phyloP scores from a whole-genome alignment of 805 yeast species.

The Ogataea allantospora region DNA sequence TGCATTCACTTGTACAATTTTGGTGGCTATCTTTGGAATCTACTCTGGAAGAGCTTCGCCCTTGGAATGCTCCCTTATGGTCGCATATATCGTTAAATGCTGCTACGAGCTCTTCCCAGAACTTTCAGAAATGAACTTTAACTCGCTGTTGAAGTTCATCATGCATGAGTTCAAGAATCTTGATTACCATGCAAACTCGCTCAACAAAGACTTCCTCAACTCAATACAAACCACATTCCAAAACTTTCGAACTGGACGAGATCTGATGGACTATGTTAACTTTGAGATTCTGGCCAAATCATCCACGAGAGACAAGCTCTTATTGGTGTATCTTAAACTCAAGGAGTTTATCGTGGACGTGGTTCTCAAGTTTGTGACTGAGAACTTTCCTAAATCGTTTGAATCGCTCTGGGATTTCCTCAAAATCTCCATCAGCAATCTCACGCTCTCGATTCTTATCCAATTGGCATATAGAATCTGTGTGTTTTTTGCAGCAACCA shows the following conservation, averaged over 20 bases:
- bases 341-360: constrained; percentile 28
- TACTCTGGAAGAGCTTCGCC: constrained; percentile 82
- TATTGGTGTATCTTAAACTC: constrained; percentile 22
- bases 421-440: constrained; percentile 51
- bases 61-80: constrained; percentile 81
- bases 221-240: constrained; percentile 32
- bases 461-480: constrained; percentile 82
- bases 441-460: constrained; percentile 77
- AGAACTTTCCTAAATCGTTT: constrained; percentile 52
- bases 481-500: constrained; percentile 86
- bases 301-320: constrained; percentile 19
- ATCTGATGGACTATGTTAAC: constrained; percentile 17
- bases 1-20: constrained; percentile 69
- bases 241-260: constrained; percentile 22
- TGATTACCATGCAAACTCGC: constrained; percentile 32
- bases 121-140: constrained; percentile 51
- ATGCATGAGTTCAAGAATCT: constrained; percentile 36
- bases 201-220: constrained; percentile 33
- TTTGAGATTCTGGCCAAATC: constrained; percentile 19
- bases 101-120: constrained; percentile 92
- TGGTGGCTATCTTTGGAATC: constrained; percentile 81
- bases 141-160: constrained; percentile 34
- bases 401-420: constrained; percentile 55
- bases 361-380: constrained; percentile 43
- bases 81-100: constrained; percentile 90